These are phyloP conservation scores for Alnus glutinosa DNA, from an alignment of 306 rosid genomes.

Conservation along the genomic window DNA sequence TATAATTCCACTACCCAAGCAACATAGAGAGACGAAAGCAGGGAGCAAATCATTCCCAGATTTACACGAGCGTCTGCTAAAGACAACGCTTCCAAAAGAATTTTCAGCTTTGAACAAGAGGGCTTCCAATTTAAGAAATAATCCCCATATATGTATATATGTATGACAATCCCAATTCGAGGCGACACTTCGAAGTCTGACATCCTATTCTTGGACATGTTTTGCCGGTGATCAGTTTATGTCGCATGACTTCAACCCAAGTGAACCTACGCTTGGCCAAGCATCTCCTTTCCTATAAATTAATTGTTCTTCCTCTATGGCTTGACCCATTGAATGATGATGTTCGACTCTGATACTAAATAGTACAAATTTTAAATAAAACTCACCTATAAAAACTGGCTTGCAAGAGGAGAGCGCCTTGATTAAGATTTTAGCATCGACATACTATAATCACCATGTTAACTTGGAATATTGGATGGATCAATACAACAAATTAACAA, in stretches of 20 bases:
- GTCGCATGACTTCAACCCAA: not conserved
- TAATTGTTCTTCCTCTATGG: too few species aligned
- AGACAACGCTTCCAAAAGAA: not conserved
- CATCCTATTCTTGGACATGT: conserved; percentile 3
- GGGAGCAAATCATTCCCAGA: not conserved
- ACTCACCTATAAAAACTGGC: too few species aligned
- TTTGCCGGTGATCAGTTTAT: not conserved
- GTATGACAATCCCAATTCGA: not conserved
- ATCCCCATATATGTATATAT: not conserved
- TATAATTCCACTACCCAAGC: not conserved
- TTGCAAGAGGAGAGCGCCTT: too few species aligned
- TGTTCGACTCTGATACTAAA: too few species aligned
- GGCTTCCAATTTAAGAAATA: not conserved
- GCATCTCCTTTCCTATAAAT: too few species aligned
- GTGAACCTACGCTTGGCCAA: not conserved
- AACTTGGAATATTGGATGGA: not conserved
- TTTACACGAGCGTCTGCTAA: not conserved
- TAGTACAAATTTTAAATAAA: too few species aligned
- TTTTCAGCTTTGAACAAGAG: conserved; percentile 3
- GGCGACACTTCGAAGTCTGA: too few species aligned
- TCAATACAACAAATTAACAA: not conserved
- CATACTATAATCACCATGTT: not conserved
- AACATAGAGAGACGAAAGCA: too few species aligned
- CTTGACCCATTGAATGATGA: too few species aligned
- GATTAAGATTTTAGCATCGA: too few species aligned